Evolutionary conservation across 805 yeast genomes (phyloP).

Genomic region (Lachancea waltii): DNA sequence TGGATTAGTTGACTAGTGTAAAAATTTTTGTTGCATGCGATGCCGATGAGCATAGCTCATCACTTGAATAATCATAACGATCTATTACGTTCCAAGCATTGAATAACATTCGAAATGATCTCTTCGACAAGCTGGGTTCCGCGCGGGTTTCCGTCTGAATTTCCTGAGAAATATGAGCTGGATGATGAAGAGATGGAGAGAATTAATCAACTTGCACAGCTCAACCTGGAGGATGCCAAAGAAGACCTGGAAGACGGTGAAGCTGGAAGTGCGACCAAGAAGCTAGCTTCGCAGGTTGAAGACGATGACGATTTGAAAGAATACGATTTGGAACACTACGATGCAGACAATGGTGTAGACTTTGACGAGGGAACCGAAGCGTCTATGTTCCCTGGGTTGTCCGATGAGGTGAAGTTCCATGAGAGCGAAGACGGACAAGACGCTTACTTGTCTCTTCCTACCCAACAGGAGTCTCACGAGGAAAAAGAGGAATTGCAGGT

Average conservation of each 20-base stretch:
- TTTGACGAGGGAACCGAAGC: conserved; percentile 48
- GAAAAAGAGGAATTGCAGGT: conserved; percentile 81
- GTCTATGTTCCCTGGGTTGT: conserved; percentile 65
- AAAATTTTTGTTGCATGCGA: no score
- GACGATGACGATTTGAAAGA: conserved; percentile 82
- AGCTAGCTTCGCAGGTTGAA: conserved; percentile 48
- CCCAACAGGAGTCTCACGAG: conserved; percentile 53
- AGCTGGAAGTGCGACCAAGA: conserved; percentile 19
- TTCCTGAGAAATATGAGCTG: conserved; percentile 81
- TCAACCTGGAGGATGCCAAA: conserved; percentile 72
- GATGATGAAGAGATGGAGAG: conserved; percentile 91
- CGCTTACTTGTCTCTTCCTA: conserved; percentile 42
- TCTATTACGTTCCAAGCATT: not conserved
- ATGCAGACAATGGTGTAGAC: conserved; percentile 54
- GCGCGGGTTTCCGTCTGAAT: conserved; percentile 88
- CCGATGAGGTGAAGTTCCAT: conserved; percentile 54
- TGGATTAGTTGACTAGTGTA: no score
- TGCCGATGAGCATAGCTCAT: not conserved
- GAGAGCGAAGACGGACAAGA: conserved; percentile 40
- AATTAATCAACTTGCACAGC: conserved; percentile 75
- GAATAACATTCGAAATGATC: conserved; percentile 47
- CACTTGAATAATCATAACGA: not conserved
- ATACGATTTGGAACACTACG: conserved; percentile 80
- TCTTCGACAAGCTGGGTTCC: conserved; percentile 96
- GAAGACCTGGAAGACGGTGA: conserved; percentile 44